Base-by-base conservation (phyloP, 768 basidiomycete genomes). In the Exidia glandulosa region DNA sequence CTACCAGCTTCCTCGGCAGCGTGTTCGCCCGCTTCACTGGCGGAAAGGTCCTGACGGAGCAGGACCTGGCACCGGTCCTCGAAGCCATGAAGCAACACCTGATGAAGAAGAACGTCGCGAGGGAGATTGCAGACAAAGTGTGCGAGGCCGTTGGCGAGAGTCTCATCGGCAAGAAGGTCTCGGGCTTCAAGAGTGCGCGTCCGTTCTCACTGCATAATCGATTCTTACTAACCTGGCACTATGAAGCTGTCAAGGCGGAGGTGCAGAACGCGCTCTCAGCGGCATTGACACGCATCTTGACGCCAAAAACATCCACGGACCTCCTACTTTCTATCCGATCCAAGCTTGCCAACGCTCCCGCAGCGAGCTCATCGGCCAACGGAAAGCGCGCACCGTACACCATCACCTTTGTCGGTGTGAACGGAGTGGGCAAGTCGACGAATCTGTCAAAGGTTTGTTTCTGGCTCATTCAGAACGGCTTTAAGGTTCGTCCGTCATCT, bases 21-120 rank as follows among this genome's bases (percentile, higher is more conserved):
- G 76, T 95, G 57, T 91, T 96, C 70, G 84, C 90, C 5, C 80
- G 90, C 48, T 73, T 96, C 65, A 94, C 92, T 3, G 90, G 93
- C 0, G 84, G 85, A 29, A 94, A 93, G 72, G 77, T 85, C 2
- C 74, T 99, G 59, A 88, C 87, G 1, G 81, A 90, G 59, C 78
- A 82, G 37, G 95, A 98, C 70, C 72, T 98, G 58, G 82, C 82
- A 64, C 95, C 95, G 7, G 89, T 95, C 1, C 70, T 98, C 50
- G 87, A 87, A 57, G 90, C 85, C 19, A 98, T 98, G 94, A 94
- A 95, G 71, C 91, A 94, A 62, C 95, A 97, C 72, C 77, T 99
- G 50, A 97, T 97, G 94, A 85, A 88, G 74, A 98, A 98, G 78
- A 99, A 99, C 67, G 96, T 99, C 3, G 96, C 96, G 3, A 90